phyloP scores from a whole-genome alignment of 148 eudicot species.

The Camellia lanceoleosa region DNA sequence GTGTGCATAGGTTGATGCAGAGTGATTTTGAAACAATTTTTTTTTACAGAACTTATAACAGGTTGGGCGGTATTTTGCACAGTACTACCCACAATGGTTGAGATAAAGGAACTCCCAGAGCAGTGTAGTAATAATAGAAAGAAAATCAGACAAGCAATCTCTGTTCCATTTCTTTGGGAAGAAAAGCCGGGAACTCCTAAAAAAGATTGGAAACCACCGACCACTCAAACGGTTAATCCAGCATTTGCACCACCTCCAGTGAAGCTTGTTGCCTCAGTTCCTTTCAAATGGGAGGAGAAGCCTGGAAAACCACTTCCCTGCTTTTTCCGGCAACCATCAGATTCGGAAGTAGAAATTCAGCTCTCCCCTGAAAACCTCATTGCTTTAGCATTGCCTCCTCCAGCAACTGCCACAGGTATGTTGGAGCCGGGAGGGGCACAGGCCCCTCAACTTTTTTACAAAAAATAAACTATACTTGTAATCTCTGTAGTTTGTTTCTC shows the following conservation, averaged over 20 bases:
- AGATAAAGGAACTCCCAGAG: slow-evolving; percentile 20
- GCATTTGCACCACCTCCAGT: slow-evolving; percentile 33
- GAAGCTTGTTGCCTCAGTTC: slow-evolving; percentile 61
- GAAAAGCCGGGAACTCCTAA: slow-evolving; percentile 74
- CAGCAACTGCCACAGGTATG: too few relatives aligned
- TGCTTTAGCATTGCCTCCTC: slow-evolving; percentile 31
- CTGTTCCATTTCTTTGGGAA: slow-evolving; percentile 91
- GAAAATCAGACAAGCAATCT: slow-evolving; percentile 48
- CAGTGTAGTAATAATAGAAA: slow-evolving; percentile 14
- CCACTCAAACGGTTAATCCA: slow-evolving; percentile 16
- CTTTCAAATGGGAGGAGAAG: slow-evolving; percentile 87
- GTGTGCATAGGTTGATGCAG: too few relatives aligned
- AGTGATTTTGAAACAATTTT: too few relatives aligned
- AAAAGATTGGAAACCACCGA: slow-evolving; percentile 56
- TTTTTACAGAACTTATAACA: too few relatives aligned
- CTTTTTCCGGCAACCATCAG: slow-evolving; percentile 29
- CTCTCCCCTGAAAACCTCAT: slow-evolving; percentile 20
- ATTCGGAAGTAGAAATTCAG: background rate
- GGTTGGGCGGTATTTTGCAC: too few relatives aligned
- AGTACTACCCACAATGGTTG: slow-evolving; percentile 39
- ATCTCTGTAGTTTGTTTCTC: too few relatives aligned
- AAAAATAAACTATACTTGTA: too few relatives aligned
- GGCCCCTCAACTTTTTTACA: too few relatives aligned
- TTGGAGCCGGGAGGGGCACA: too few relatives aligned
- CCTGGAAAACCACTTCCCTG: slow-evolving; percentile 80